Evolutionary conservation across 306 rosid species (phyloP).

Genomic region (Argentina anserina): DNA sequence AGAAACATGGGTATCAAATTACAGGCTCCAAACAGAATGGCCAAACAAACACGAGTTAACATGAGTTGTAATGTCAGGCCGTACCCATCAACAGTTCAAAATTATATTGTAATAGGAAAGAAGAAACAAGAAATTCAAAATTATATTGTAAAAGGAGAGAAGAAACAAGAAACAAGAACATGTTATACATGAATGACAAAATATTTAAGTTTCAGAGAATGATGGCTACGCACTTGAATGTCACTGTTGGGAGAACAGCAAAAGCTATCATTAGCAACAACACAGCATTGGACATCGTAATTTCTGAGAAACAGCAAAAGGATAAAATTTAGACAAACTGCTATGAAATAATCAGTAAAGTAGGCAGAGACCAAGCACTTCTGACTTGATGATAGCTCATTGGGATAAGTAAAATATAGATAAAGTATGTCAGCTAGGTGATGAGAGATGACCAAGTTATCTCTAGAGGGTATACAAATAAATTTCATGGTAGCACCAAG

Average conservation of each 20-base stretch:
- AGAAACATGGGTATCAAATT: neutral
- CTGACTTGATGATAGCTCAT: neutral
- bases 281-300: slow-evolving; percentile 43
- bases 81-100: slow-evolving; percentile 5
- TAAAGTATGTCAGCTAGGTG: neutral
- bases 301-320: slow-evolving; percentile 43
- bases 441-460: neutral
- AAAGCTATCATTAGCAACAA: slow-evolving; percentile 62
- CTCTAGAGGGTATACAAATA: neutral
- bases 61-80: neutral
- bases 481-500: neutral
- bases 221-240: slow-evolving; percentile 58
- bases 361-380: neutral
- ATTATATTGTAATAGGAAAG: neutral
- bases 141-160: neutral
- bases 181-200: slow-evolving; percentile 9
- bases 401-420: neutral
- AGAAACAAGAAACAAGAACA: neutral
- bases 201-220: slow-evolving; percentile 12
- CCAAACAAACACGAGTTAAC: slow-evolving; percentile 1
- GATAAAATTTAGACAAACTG: neutral
- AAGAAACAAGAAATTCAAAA: neutral
- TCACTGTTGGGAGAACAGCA: slow-evolving; percentile 73
- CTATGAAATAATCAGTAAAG: neutral
- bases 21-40: slow-evolving; percentile 10